Evolutionary conservation across 805 yeast species (phyloP).

Genomic region (Spathaspora hagerdaliae): DNA sequence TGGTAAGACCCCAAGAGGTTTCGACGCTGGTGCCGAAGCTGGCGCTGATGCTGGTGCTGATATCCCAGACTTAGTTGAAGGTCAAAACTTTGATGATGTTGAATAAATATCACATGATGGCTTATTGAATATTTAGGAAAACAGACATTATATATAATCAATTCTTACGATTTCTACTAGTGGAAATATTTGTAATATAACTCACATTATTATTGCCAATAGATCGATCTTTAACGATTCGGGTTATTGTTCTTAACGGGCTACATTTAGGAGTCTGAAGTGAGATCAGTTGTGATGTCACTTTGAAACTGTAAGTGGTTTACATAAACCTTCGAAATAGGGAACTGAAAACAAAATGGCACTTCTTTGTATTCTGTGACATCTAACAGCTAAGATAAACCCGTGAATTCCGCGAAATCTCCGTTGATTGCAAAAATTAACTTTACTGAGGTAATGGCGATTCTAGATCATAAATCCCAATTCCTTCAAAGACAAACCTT

Average conservation of each 20-base stretch:
- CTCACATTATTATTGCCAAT: background rate
- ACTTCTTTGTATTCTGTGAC: too few species aligned
- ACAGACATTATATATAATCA: background rate
- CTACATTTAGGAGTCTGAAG: too few species aligned
- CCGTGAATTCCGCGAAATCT: too few species aligned
- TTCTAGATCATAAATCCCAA: too few species aligned
- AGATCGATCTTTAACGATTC: background rate
- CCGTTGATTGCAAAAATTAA: too few species aligned
- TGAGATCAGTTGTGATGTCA: too few species aligned
- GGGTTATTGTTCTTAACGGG: background rate
- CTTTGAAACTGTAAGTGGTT: too few species aligned
- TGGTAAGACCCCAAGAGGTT: conserved; percentile 47
- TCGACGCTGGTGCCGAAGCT: conserved; percentile 42
- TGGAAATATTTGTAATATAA: background rate
- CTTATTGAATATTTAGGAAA: background rate
- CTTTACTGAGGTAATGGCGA: too few species aligned
- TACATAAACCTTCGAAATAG: too few species aligned
- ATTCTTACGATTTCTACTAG: background rate
- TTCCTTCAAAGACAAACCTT: too few species aligned
- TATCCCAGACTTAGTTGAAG: conserved; percentile 79
- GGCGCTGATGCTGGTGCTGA: conserved; percentile 48
- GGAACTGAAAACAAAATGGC: too few species aligned
- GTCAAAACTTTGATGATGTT: conserved; percentile 76
- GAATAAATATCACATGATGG: conserved; percentile 23
- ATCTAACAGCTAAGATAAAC: too few species aligned